phyloP scores from a whole-genome alignment of 2,329 filamentous ascomycete genomes.

The Arthrinium puccinioides region DNA sequence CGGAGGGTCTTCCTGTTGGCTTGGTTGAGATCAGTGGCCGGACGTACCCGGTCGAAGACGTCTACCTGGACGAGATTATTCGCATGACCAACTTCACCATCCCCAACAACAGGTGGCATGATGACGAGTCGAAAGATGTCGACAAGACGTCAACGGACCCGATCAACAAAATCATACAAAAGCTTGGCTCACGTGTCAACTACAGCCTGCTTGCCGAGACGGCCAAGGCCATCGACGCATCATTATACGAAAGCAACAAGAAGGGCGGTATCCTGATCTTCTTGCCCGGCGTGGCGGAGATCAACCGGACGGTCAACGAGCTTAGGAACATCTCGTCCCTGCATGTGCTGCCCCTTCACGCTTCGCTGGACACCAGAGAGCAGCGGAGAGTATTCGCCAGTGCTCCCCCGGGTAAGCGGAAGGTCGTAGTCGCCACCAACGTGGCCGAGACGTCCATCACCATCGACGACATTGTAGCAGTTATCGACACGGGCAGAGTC shows the following conservation, averaged over 20 bases:
- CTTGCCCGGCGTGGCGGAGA: constrained; percentile 85
- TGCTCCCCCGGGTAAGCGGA: constrained; percentile 73
- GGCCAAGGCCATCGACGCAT: constrained; percentile 72
- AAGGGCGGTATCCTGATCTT: constrained; percentile 93
- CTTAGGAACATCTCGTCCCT: constrained; percentile 56
- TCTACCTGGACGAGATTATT: constrained; percentile 83
- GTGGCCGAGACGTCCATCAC: constrained; percentile 98
- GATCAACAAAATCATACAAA: constrained; percentile 65
- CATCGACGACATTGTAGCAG: constrained; percentile 92
- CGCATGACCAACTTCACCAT: constrained; percentile 65
- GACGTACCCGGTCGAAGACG: constrained; percentile 84
- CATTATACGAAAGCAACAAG: constrained; percentile 56
- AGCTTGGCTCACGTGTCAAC: constrained; percentile 77
- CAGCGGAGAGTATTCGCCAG: constrained; percentile 79
- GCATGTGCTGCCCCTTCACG: constrained; percentile 82
- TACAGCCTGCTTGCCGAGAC: constrained; percentile 79
- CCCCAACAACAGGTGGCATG: constrained; percentile 18
- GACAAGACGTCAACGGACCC: constrained; percentile 40
- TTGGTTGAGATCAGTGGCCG: constrained; percentile 80
- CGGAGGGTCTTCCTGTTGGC: constrained; percentile 61
- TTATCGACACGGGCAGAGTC: constrained; percentile 90
- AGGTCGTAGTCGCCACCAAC: constrained; percentile 91
- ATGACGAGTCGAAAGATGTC: constrained; percentile 35
- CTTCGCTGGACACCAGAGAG: constrained; percentile 80
- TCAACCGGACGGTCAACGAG: constrained; percentile 68